Percentiles rank a stretch among this genome's conserved stretches.
Evolutionary conservation across 1,139 yeast species (phyloP).

Genomic region (Saccharomyces hybrid): DNA sequence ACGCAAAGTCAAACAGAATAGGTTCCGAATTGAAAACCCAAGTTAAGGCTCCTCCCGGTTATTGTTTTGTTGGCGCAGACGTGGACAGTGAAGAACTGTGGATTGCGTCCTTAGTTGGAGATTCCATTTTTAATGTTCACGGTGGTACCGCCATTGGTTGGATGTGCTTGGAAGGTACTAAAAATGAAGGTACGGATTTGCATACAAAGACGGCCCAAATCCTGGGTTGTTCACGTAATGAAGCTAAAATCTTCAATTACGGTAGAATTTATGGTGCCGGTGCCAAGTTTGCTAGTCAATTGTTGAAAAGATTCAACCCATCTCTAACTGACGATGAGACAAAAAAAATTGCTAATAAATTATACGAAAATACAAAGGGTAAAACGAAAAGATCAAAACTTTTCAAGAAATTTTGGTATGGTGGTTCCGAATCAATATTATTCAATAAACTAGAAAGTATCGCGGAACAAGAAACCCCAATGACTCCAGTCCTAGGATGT

Average conservation of each 20-base stretch:
- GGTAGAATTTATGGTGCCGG: constrained; percentile 99
- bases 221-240: constrained; percentile 79
- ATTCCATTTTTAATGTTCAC: constrained; percentile 77
- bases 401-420: constrained; percentile 55
- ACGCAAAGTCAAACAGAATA: constrained; percentile 73
- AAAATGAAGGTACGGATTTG: constrained; percentile 81
- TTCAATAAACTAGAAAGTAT: constrained; percentile 83
- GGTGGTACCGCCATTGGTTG: constrained; percentile 97
- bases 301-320: constrained; percentile 77
- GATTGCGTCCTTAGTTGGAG: constrained; percentile 95
- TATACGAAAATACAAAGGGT: constrained; percentile 85
- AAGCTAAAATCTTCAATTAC: constrained; percentile 91
- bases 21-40: constrained; percentile 92
- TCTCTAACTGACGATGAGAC: constrained; percentile 63
- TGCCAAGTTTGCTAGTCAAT: constrained; percentile 72
- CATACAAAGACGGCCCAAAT: constrained; percentile 92
- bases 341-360: constrained; percentile 50
- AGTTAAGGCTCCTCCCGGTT: constrained; percentile 81
- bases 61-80: constrained; percentile 92
- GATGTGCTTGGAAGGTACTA: constrained; percentile 98
- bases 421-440: constrained; percentile 90
- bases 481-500: constrained; percentile 90
- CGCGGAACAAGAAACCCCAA: constrained; percentile 76
- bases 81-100: constrained; percentile 97
- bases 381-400: constrained; percentile 32